Evolutionary conservation across 2,329 filamentous ascomycete species (phyloP), one percentile per base, ranked within the genome.

Genomic region (Apiospora pterosperma): DNA sequence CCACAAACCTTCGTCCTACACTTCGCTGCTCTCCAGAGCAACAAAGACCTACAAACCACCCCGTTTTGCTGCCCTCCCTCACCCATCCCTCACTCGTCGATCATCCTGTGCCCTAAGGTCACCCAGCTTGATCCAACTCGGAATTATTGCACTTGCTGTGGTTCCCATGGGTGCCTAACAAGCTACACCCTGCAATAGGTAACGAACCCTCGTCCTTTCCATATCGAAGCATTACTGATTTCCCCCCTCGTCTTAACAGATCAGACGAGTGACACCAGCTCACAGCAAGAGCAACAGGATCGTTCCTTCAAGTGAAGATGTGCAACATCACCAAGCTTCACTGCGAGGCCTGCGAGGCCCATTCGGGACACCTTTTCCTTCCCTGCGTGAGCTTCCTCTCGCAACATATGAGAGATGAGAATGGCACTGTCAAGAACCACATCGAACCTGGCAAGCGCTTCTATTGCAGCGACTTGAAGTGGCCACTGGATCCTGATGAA

Each of bases 401-500:
- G 2, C n/a, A 38, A 1, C 12, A 60, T 3, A 5, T 25, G 34
- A 55, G 8, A 19, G 48, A 55, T 8, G 28, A 55, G 8, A 39
- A 28, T 25, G 58, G 58, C 34, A n/a, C 21, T 19, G 12, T 25
- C n/a, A 39, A 25, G n/a, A 25, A 23, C 34, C 58, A 36, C 12
- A 23, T 60, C 23, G 58, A 38, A 23, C 58, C 58, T 38, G 58
- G 58, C n/a, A 39, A 60, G 7, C 58, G 58, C 34, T 60, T 60
- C n/a, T 60, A 39, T n/a, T 60, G 58, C 58, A 38, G 34, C 23
- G 58, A 60, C 11, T 28, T 60, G 58, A 60, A 39, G 36, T 60
- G 58, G 58, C 58, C 58, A 14, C 58, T 38, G 21, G 16, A 60
- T 38, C 58, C 36, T 5, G 58, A 60, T 36, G n/a, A 25, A 23